Evolutionary conservation across 345 rosid genomes (phyloP).

Genomic region (Ailanthus altissimus): DNA sequence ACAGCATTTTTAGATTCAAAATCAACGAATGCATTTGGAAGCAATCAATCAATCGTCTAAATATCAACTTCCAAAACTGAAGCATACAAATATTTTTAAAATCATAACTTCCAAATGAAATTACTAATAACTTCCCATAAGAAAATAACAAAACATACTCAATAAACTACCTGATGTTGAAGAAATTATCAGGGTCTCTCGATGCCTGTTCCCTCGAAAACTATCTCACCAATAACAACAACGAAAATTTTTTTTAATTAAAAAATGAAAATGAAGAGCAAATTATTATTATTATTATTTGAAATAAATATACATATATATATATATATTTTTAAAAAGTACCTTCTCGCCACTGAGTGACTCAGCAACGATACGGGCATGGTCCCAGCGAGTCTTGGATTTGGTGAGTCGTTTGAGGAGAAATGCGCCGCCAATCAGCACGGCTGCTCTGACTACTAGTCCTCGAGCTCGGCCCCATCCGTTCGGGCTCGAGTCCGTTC

Average conservation of each 20-base stretch:
- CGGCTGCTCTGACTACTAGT: slow-evolving; percentile 60
- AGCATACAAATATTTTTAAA: too few species aligned
- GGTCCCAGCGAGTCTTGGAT: slow-evolving; percentile 94
- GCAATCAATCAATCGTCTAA: not conserved
- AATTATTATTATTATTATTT: too few species aligned
- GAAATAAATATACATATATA: too few species aligned
- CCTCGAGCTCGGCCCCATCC: slow-evolving; percentile 84
- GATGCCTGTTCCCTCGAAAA: slow-evolving; percentile 86
- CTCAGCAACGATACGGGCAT: slow-evolving; percentile 70
- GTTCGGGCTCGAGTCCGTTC: slow-evolving; percentile 53
- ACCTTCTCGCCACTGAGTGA: slow-evolving; percentile 88
- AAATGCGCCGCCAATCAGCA: slow-evolving; percentile 76
- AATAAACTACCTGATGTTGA: slow-evolving; percentile 68
- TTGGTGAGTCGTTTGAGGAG: slow-evolving; percentile 85
- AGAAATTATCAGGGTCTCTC: slow-evolving; percentile 83
- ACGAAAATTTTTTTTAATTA: not conserved
- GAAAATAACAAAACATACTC: not conserved
- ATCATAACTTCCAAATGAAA: not conserved
- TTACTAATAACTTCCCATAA: not conserved
- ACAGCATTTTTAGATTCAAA: slow-evolving; percentile 8
- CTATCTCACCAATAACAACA: slow-evolving; percentile 35
- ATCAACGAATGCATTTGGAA: not conserved
- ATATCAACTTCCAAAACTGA: not conserved
- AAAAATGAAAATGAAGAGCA: not conserved
- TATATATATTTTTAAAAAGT: too few species aligned